Evolutionary conservation across 1,284 basidiomycete genomes (phyloP), one percentile per base, ranked within the genome.

Genomic region (Nidula niveotomentosa): DNA sequence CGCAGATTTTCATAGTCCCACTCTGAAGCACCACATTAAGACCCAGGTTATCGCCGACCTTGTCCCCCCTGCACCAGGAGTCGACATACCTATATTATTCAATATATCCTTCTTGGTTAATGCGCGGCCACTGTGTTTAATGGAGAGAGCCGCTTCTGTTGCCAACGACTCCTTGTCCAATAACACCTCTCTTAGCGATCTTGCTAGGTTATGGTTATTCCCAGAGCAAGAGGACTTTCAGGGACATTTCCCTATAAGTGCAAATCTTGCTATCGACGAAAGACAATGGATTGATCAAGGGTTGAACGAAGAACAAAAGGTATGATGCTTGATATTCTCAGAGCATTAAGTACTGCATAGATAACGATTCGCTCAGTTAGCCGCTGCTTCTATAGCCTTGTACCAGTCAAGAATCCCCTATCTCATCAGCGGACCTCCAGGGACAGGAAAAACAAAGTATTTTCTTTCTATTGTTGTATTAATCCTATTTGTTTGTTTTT

Each of bases 401-500:
- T 69, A 74, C 54, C 70, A 74, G 51, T 76, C 71, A 12, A 69
- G 72, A 9, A 69, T 77, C 3, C 77, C 76, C 0, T 76, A 74
- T 54, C 61, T 79, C 1, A 78, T 79, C 53, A 70, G 71, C 50
- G 77, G 77, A 2, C 77, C 77, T 8, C 76, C 77, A 15, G 77
- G 77, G 1, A 79, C 77, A 13, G 77, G 76, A 12, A 79, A 79
- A 62, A 78, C 76, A 15, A 70, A 74, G 73, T 73, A 49, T 18
- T 48, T 35, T 48, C 23, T 53, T 30, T 30, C 2, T 30, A 30
- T 30, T 30, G 30, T 30, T 30, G 30, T 30, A 30, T 30, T 30
- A 5, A 5, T 30, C 30, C 6, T 30, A 2, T 30, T 51, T 13
- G 8, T 15, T 51, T n/a, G 18, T n/a, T n/a, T 51, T 17, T 6